Base-by-base conservation (phyloP, 352 stramenopile genomes). In the Globisporangium abappressorium region DNA sequence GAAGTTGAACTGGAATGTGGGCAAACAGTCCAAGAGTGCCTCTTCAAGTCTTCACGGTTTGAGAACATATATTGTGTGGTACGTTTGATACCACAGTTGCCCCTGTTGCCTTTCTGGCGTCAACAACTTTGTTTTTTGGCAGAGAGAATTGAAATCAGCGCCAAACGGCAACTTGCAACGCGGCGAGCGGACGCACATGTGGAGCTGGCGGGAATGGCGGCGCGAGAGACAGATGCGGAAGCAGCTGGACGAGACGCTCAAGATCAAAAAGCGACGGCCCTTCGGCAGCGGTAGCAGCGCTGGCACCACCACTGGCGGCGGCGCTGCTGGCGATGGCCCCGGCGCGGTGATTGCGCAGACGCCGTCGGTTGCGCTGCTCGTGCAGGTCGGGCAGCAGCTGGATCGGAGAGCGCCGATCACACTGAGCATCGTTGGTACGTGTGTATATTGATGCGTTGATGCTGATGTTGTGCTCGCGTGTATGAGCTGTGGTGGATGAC, bases 331-430 rank as follows among this genome's bases (percentile, higher is more conserved):
- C 26, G 62, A 56, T 26, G 51, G 22, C 15, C 36, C 36, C 41
- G 41, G 14, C 38, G 60, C 60, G 18, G 33, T 24, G 15, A 24
- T 30, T 26, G 15, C 66, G 4, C 58, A 56, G 15, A 56, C 59
- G 43, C 46, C 69, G n/a, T 58, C 65, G 43, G 34, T 68, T 24
- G 60, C 59, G 18, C 36, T 61, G 34, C 65, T 70, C 8, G 58
- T 68, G 36, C 60, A 68, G 26, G 43, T 70, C 38, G 59, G 58
- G 0, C 58, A 61, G 28, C 65, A 56, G 14, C 65, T 70, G 11
- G 65, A 70, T 20, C 58, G 65, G 11, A 64, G 60, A 36, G 59
- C 65, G 8, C 65, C 65, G 3, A 9, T 67, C 49, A 70, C 65
- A n/a, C 59, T 70, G 12, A 28, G 34, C 47, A 53, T 68, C 38